Evolutionary conservation across 2,329 filamentous ascomycete genomes (phyloP).

Genomic region (Diatrype stigma): DNA sequence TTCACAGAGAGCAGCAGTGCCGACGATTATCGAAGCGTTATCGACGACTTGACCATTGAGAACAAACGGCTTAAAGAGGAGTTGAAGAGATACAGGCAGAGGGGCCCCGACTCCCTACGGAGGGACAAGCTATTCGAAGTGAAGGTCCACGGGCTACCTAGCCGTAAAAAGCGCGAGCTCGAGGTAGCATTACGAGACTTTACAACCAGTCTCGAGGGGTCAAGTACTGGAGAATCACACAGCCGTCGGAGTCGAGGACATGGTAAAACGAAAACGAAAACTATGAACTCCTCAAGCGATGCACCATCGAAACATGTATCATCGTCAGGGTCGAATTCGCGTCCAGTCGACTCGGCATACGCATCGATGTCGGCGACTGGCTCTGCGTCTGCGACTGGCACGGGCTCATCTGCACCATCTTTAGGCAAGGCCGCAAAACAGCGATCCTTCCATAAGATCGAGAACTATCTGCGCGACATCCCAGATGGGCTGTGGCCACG

Average conservation of each 20-base stretch:
- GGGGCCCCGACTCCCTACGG: slow-evolving; percentile 61
- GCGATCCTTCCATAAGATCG: slow-evolving; percentile 56
- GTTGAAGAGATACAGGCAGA: slow-evolving; percentile 65
- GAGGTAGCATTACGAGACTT: slow-evolving; percentile 71
- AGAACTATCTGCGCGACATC: slow-evolving; percentile 69
- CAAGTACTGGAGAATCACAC: slow-evolving; percentile 36
- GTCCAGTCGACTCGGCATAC: slow-evolving; percentile 59
- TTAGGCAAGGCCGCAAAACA: slow-evolving; percentile 29
- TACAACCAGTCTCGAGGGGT: slow-evolving; percentile 56
- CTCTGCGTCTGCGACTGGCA: slow-evolving; percentile 39
- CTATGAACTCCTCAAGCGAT: slow-evolving; percentile 37
- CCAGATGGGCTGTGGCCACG: slow-evolving; percentile 64
- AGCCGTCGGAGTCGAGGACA: slow-evolving; percentile 39
- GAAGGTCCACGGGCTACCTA: slow-evolving; percentile 68
- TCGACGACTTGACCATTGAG: slow-evolving; percentile 81
- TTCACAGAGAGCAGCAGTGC: slow-evolving; percentile 54
- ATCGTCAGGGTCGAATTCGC: slow-evolving; percentile 48
- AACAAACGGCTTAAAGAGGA: slow-evolving; percentile 75
- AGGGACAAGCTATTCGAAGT: slow-evolving; percentile 81
- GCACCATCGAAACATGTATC: slow-evolving; percentile 46
- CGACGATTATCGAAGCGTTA: slow-evolving; percentile 76
- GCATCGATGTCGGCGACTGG: slow-evolving; percentile 58
- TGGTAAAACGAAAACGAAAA: slow-evolving; percentile 35
- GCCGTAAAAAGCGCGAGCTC: slow-evolving; percentile 70
- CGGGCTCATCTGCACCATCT: slow-evolving; percentile 39